Evolutionary conservation across 768 basidiomycete species (phyloP).

Genomic region (Pleurotus djamor): DNA sequence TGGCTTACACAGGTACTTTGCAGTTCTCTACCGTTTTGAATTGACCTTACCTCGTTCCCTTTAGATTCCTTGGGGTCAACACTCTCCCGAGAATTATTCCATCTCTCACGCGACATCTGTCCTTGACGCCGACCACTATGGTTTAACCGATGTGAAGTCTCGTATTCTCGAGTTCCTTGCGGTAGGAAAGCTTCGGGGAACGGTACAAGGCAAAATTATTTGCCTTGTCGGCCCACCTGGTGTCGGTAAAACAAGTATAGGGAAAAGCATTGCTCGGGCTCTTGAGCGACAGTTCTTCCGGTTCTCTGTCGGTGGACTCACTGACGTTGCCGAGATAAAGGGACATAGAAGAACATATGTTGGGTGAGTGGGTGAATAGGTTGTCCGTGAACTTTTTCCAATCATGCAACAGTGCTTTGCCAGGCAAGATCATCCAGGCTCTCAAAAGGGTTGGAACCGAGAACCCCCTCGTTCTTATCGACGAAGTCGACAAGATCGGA

Average conservation of each 20-base stretch:
- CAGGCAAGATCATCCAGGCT: slow-evolving; percentile 94
- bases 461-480: slow-evolving; percentile 91
- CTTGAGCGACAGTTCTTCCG: slow-evolving; percentile 92
- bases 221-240: slow-evolving; percentile 96
- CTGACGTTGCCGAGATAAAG: slow-evolving; percentile 99
- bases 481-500: slow-evolving; percentile 96
- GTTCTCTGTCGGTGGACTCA: slow-evolving; percentile 94
- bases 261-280: slow-evolving; percentile 92
- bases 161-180: slow-evolving; percentile 96
- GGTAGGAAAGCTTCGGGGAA: slow-evolving; percentile 91
- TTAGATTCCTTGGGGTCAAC: slow-evolving; percentile 94
- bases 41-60: slow-evolving; percentile 6
- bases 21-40: neutral
- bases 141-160: slow-evolving; percentile 87
- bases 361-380: slow-evolving; percentile 47
- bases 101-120: slow-evolving; percentile 79
- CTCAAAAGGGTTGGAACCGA: slow-evolving; percentile 91
- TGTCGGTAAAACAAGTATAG: slow-evolving; percentile 96
- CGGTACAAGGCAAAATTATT: slow-evolving; percentile 96
- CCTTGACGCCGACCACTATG: slow-evolving; percentile 95
- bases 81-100: slow-evolving; percentile 91
- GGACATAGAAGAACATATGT: slow-evolving; percentile 98
- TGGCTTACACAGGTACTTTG: slow-evolving; percentile 75
- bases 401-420: slow-evolving; percentile 60
- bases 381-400: slow-evolving; percentile 1